phyloP scores from a whole-genome alignment of 208 protist genomes.

The Leishmania tarentolae region DNA sequence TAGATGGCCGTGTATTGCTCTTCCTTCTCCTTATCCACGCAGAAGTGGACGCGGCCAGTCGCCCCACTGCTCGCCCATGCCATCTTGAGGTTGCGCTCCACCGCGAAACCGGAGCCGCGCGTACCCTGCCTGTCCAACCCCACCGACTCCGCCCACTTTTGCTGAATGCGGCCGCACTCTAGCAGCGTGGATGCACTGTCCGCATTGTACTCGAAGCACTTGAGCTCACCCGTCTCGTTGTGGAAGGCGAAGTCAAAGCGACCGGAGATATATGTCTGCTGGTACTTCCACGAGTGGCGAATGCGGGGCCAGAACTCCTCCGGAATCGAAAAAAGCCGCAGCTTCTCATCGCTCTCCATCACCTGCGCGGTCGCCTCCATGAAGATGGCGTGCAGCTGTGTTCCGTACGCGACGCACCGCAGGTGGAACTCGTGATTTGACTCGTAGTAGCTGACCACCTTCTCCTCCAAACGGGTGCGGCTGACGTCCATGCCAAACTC shows the following conservation, averaged over 20 bases:
- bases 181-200: slow-evolving; percentile 90
- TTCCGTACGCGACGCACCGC: slow-evolving; percentile 59
- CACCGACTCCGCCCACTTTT: slow-evolving; percentile 84
- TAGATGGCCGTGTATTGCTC: slow-evolving; percentile 90
- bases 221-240: slow-evolving; percentile 68
- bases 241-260: slow-evolving; percentile 92
- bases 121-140: slow-evolving; percentile 63
- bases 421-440: slow-evolving; percentile 78
- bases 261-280: slow-evolving; percentile 77
- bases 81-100: slow-evolving; percentile 56
- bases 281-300: slow-evolving; percentile 77
- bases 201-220: slow-evolving; percentile 94
- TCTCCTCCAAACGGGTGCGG: slow-evolving; percentile 59
- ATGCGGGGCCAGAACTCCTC: slow-evolving; percentile 87
- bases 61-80: slow-evolving; percentile 68
- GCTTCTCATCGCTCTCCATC: slow-evolving; percentile 72
- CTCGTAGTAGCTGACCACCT: slow-evolving; percentile 78
- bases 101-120: slow-evolving; percentile 59
- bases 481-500: slow-evolving; percentile 82
- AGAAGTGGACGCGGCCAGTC: slow-evolving; percentile 86
- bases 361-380: slow-evolving; percentile 87
- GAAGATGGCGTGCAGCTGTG: slow-evolving; percentile 82
- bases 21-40: slow-evolving; percentile 85
- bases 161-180: slow-evolving; percentile 87
- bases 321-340: slow-evolving; percentile 73